A percentile compares a stretch with the other conserved stretches of the same genome.
Evolutionary conservation across 1,139 yeast species (phyloP).

Genomic region (Yamadazyma trypodendri): DNA sequence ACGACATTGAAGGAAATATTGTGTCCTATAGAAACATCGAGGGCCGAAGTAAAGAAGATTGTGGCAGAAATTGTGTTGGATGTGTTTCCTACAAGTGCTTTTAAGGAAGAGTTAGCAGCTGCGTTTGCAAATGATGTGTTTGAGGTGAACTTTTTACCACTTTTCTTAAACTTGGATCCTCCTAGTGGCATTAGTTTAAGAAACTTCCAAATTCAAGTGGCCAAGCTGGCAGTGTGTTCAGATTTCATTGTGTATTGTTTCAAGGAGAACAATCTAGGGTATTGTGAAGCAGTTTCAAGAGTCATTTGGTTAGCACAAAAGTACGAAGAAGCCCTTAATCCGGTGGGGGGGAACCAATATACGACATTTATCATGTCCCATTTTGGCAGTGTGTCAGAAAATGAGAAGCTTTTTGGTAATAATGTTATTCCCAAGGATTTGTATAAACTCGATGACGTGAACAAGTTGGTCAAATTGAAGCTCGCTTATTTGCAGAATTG

Average conservation of each 20-base stretch:
- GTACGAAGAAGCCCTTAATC: slow-evolving; percentile 19
- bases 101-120: slow-evolving; percentile 13
- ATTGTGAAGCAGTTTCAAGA: slow-evolving; percentile 39
- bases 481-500: slow-evolving; percentile 31
- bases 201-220: slow-evolving; percentile 75
- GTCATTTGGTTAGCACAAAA: slow-evolving; percentile 55
- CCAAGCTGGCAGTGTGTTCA: slow-evolving; percentile 65
- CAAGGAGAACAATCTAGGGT: slow-evolving; percentile 28
- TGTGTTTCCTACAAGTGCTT: slow-evolving; percentile 16
- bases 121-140: slow-evolving; percentile 44
- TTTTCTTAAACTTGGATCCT: slow-evolving; percentile 60
- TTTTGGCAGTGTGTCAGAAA: slow-evolving; percentile 3
- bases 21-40: slow-evolving; percentile 41
- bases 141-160: slow-evolving; percentile 46
- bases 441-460: slow-evolving; percentile 13
- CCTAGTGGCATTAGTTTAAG: slow-evolving; percentile 67
- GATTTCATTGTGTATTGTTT: slow-evolving; percentile 66
- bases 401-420: slow-evolving; percentile 2
- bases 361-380: slow-evolving; percentile 18
- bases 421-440: slow-evolving; percentile 7
- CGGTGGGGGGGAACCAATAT: slow-evolving; percentile 9
- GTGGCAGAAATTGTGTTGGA: slow-evolving; percentile 21
- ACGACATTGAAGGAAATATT: slow-evolving; percentile 62
- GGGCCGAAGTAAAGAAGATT: slow-evolving; percentile 30
- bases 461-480: slow-evolving; percentile 13